Conservation (phyloP, 148 eudicot genomes). For the Heliamphora exappendiculata region DNA sequence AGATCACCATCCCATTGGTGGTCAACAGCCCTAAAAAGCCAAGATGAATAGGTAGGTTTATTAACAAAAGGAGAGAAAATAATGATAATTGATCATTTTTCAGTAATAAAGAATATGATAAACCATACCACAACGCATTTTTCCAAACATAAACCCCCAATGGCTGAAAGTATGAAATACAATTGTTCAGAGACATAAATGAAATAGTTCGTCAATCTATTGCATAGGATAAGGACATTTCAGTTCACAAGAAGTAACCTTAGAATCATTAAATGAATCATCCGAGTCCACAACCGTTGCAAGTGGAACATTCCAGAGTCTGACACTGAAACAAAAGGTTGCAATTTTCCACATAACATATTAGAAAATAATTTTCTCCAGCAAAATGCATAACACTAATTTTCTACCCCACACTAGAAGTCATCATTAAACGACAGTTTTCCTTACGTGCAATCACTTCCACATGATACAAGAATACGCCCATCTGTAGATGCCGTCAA, state of each 20-base stretch:
- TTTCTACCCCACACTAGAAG: not conserved
- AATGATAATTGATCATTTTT: not conserved
- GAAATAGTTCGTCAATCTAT: not conserved
- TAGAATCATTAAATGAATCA: slow-evolving; percentile 27
- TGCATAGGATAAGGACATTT: not conserved
- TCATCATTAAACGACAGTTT: not conserved
- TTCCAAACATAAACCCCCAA: slow-evolving; percentile 62
- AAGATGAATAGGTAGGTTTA: not conserved
- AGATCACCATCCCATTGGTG: slow-evolving; percentile 83
- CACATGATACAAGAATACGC: slow-evolving; percentile 80
- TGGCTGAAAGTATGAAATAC: slow-evolving; percentile 43
- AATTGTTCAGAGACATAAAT: not conserved
- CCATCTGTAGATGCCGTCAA: slow-evolving; percentile 85
- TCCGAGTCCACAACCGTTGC: slow-evolving; percentile 38
- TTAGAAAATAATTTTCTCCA: not conserved
- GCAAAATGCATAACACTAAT: not conserved
- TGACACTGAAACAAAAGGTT: slow-evolving; percentile 47
- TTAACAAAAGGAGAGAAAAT: not conserved
- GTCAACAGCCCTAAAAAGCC: slow-evolving; percentile 63
- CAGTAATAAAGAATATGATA: not conserved
- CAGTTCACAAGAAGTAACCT: slow-evolving; percentile 31
- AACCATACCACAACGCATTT: slow-evolving; percentile 65
- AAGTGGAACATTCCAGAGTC: slow-evolving; percentile 80
- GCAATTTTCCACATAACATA: not conserved
- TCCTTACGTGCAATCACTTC: slow-evolving; percentile 90